Percentiles rank a stretch among this genome's conserved stretches.
These are phyloP conservation scores for Phytophthora sp. DNA, from an alignment of 352 stramenopile genomes.

Conservation along the genomic window DNA sequence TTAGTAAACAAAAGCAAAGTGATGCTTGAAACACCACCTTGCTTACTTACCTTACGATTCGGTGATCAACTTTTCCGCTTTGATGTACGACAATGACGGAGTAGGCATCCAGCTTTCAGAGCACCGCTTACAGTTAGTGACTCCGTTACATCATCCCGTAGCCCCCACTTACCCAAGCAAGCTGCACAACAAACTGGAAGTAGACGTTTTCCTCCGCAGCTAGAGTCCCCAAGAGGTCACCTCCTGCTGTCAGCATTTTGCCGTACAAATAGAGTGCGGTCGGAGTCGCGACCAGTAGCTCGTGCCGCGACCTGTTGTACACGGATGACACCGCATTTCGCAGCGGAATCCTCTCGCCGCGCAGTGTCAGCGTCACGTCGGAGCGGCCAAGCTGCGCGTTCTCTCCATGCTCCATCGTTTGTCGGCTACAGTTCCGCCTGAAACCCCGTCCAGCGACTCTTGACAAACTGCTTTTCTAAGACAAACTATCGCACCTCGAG, in stretches of 20 bases:
- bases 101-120: slow-evolving; percentile 48
- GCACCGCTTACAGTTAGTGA: too few relatives aligned
- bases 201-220: slow-evolving; percentile 44
- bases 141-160: too few relatives aligned
- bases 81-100: slow-evolving; percentile 35
- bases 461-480: background rate
- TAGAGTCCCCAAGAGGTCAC: slow-evolving; percentile 40
- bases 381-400: background rate
- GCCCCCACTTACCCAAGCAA: slow-evolving; percentile 48
- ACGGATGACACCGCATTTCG: slow-evolving; percentile 48
- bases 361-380: slow-evolving; percentile 49
- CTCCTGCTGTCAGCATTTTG: slow-evolving; percentile 47
- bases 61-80: slow-evolving; percentile 43
- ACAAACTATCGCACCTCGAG: too few relatives aligned
- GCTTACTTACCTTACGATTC: slow-evolving; percentile 44
- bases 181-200: slow-evolving; percentile 46
- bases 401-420: background rate
- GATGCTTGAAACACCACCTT: background rate
- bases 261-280: slow-evolving; percentile 49
- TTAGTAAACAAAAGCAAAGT: background rate
- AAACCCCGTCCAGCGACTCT: slow-evolving; percentile 7
- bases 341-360: slow-evolving; percentile 49
- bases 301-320: slow-evolving; percentile 37
- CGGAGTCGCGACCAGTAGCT: slow-evolving; percentile 48
- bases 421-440: background rate